Evolutionary conservation across 176 grass and related monocot species (phyloP).

Genomic region (maize (Zea mays)): Zm-B73-REFERENCE-NAM-5.0 NC_050098.1:154991001-154991500

Average conservation of each 20-base stretch:
- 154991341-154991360: too few relatives aligned
- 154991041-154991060: background rate
- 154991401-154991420: conserved; percentile 10
- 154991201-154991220: too few relatives aligned
- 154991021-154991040: background rate
- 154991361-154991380: background rate
- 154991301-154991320: too few relatives aligned
- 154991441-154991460: background rate
- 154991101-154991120: background rate
- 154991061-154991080: background rate
- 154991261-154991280: too few relatives aligned
- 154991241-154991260: too few relatives aligned
- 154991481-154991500: background rate
- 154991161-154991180: too few relatives aligned
- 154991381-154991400: background rate
- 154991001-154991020: background rate
- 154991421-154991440: background rate
- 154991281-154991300: too few relatives aligned
- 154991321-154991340: too few relatives aligned
- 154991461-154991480: background rate
- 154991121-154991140: too few relatives aligned
- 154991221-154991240: too few relatives aligned
- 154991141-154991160: too few relatives aligned
- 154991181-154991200: too few relatives aligned
- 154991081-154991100: background rate